Evolutionary conservation across 352 stramenopile genomes (phyloP), one percentile per base, ranked within the genome.

Genomic region (Aphanomyces euteiches): DNA sequence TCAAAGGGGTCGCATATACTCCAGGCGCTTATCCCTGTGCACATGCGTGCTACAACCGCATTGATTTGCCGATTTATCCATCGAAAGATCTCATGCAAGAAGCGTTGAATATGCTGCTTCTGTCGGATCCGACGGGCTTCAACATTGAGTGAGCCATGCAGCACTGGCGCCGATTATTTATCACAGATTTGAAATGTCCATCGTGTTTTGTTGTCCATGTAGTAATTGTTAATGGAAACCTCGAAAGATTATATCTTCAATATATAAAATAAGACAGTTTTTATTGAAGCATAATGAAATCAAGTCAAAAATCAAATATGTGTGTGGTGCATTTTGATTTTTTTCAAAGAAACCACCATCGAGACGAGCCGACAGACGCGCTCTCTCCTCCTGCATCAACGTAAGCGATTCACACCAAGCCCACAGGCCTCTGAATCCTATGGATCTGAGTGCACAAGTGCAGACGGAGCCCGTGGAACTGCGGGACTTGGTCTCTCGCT

Each of bases 51-150:
- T 95, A 93, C 76, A 93, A 95, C 59, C 87, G 85, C 48, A 83
- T 93, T 34, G 87, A 95, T 57, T 47, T 93, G 70, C 87, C 87
- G n/a, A 56, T 90, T n/a, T 95, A 95, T 64, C 70, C 63, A 37
- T 89, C 76, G 7, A 98, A 96, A 77, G 76, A 82, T 47, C 92
- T 98, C 69, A 79, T 99, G 36, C 82, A 98, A 69, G 85, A 98
- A 67, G 97, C 97, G 37, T 81, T 99, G 3, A 97, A 90, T 61
- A 85, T 97, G 61, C 91, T 97, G 15, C 92, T 99, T n/a, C 93
- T 96, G 48, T 98, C 99, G 93, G 94, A 98, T 70, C 83, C 93
- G 66, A 98, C 92, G 34, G 96, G 97, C 70, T 99, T 99, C 74
- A 92, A 80, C 57, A 84, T 92, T 28, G 83, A 92, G 72, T 94